Evolutionary conservation across 1,284 basidiomycete genomes (phyloP), one percentile per base, ranked within the genome.

Genomic region (Sphagnurus paluster): DNA sequence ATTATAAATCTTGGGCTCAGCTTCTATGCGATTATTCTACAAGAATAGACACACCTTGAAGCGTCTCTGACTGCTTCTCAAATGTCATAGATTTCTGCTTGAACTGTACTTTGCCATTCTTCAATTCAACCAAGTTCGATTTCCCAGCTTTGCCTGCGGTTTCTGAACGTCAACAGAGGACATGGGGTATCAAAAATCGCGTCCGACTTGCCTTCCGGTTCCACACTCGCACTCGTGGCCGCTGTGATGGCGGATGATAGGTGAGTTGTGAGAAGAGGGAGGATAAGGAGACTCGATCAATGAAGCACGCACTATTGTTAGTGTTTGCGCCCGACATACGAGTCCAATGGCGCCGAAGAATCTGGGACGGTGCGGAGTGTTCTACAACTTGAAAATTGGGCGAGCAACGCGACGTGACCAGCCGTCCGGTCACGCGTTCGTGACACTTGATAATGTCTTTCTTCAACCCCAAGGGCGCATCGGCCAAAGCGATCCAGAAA

Each of bases 61-160:
- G 77, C 5, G 89, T 90, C 58, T 91, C 87, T 23, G 86, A 87
- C 55, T 83, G 77, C 59, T 87, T 85, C 61, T 90, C 84, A 46
- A 89, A 80, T 0, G 82, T 79, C 33, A 89, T 59, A 2, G 76
- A 68, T 64, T 90, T 93, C 71, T 95, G 92, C 64, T 79, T 90
- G 58, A 92, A 80, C 3, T 81, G 55, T 1, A 90, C 75, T 61
- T 85, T 93, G 25, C 87, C 87, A 61, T 86, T 87, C 70, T 77
- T 87, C 14, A 90, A 57, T 50, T 89, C 87, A 6, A 76, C 77
- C 13, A 83, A 62, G 4, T 67, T 50, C 1, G 64, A 48, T 57
- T 71, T 78, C 34, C 66, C 66, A 24, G 54, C 58, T 63, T 71
- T 70, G 48, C 63, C 68, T 71, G 44, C 10, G 49, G 14, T 35